Conservation (phyloP, 1,139 yeast genomes). For the Blastobotrys niveus region DNA sequence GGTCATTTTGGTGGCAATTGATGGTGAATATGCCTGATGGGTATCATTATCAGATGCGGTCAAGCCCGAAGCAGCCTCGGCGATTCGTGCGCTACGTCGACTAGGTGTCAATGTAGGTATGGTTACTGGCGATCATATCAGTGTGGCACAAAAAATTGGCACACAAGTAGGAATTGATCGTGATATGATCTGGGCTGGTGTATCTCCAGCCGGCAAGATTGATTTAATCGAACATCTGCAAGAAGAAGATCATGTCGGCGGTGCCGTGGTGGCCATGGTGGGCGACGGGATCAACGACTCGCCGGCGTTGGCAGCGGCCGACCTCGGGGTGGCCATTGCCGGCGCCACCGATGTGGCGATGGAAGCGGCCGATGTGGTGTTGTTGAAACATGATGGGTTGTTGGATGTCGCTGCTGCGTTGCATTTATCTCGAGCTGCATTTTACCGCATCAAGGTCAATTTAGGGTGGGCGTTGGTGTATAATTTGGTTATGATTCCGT, state of each 20-base stretch:
- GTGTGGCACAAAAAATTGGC: constrained; percentile 64
- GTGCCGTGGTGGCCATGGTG: constrained; percentile 61
- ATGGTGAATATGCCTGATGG: constrained; percentile 56
- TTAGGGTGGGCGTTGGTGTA: constrained; percentile 82
- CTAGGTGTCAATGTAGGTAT: constrained; percentile 69
- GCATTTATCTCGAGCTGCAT: constrained; percentile 65
- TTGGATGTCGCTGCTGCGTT: constrained; percentile 67
- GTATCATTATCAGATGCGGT: constrained; percentile 65
- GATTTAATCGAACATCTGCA: constrained; percentile 51
- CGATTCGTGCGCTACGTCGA: constrained; percentile 50
- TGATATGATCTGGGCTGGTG: constrained; percentile 66
- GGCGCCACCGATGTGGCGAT: constrained; percentile 95
- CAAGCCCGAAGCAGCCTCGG: constrained; percentile 57
- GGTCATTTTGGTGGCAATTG: constrained; percentile 43
- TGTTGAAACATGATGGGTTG: constrained; percentile 44
- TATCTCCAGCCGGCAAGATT: constrained; percentile 73
- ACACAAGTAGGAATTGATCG: constrained; percentile 58
- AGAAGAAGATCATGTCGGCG: constrained; percentile 12
- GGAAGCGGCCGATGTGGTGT: constrained; percentile 91
- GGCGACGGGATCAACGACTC: constrained; percentile 98
- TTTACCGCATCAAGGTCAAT: constrained; percentile 70
- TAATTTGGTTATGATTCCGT: constrained; percentile 82
- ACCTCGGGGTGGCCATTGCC: constrained; percentile 84
- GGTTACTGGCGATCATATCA: constrained; percentile 80
- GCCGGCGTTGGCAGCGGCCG: constrained; percentile 86